A percentile compares a stretch with the other conserved stretches of the same genome.
Evolutionary conservation across 768 basidiomycete genomes (phyloP).

Genomic region (Dentipellis fragilis): DNA sequence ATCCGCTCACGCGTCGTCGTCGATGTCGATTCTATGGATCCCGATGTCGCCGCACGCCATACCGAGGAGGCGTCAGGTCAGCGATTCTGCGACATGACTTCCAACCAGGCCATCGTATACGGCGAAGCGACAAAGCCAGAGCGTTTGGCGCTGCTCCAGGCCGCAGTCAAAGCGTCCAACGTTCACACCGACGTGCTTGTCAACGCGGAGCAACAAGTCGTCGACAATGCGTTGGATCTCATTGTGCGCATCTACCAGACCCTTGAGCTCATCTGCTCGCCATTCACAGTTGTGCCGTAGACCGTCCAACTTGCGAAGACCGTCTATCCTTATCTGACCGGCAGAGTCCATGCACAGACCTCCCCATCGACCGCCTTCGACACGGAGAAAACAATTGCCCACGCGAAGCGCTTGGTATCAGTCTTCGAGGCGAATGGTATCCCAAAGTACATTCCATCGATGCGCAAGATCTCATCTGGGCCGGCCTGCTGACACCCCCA

Average conservation of each 20-base stretch:
- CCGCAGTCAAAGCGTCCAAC: slow-evolving; percentile 19
- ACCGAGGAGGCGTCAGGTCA: slow-evolving; percentile 16
- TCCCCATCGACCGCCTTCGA: slow-evolving; percentile 33
- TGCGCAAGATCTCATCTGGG: too few species aligned
- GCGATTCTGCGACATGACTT: slow-evolving; percentile 37
- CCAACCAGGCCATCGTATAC: slow-evolving; percentile 37
- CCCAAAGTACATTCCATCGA: slow-evolving; percentile 21
- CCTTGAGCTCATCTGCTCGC: neutral
- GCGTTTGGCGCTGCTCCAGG: slow-evolving; percentile 21
- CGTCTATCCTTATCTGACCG: slow-evolving; percentile 30
- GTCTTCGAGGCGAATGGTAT: slow-evolving; percentile 34
- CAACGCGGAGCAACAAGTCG: slow-evolving; percentile 14
- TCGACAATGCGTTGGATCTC: slow-evolving; percentile 28
- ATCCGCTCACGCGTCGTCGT: slow-evolving; percentile 26
- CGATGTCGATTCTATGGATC: slow-evolving; percentile 43
- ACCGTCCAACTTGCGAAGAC: slow-evolving; percentile 35
- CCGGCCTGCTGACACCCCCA: neutral
- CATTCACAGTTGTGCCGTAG: slow-evolving; percentile 15
- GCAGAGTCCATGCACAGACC: slow-evolving; percentile 35
- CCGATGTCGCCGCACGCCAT: slow-evolving; percentile 24
- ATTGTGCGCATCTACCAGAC: slow-evolving; percentile 20
- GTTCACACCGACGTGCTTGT: neutral
- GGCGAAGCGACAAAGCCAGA: slow-evolving; percentile 25
- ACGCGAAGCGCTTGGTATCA: slow-evolving; percentile 31
- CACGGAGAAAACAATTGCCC: slow-evolving; percentile 30